Conservation (phyloP, 1,284 basidiomycete genomes). For the Leucoagaricus sp. region DNA sequence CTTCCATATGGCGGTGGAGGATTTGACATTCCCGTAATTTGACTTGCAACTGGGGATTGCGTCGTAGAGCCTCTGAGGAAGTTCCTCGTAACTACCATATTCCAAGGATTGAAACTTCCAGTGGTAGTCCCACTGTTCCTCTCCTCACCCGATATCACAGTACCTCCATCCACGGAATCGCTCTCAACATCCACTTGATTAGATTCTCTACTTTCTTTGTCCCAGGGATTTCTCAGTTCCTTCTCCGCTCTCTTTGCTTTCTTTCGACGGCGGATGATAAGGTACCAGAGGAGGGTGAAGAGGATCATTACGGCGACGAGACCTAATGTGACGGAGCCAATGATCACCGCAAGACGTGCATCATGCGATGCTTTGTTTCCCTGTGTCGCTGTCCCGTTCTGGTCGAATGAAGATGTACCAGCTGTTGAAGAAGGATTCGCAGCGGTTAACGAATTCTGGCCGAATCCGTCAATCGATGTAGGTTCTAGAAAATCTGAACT, state of each 20-base stretch:
- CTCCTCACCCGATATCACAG: neutral
- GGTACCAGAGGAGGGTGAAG: neutral
- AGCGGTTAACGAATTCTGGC: too few species aligned
- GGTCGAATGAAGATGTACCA: too few species aligned
- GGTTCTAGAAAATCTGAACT: too few species aligned
- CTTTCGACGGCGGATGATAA: neutral
- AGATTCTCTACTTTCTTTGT: neutral
- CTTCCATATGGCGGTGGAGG: neutral
- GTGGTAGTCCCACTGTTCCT: too few species aligned
- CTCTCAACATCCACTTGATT: too few species aligned
- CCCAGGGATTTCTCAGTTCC: too few species aligned
- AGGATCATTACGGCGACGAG: neutral
- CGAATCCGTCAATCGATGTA: too few species aligned
- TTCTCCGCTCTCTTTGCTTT: too few species aligned
- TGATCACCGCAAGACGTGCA: neutral
- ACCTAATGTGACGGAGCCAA: neutral
- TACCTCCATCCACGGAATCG: too few species aligned
- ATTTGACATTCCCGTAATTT: neutral
- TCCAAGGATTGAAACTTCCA: neutral
- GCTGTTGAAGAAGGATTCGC: too few species aligned
- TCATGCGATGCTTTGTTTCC: neutral
- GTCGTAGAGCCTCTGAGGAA: neutral
- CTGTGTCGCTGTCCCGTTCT: too few species aligned
- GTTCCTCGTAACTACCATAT: neutral
- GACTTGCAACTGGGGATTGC: neutral